Evolutionary conservation across 2,329 filamentous ascomycete species (phyloP).

Genomic region (Annulohypoxylon truncatum): DNA sequence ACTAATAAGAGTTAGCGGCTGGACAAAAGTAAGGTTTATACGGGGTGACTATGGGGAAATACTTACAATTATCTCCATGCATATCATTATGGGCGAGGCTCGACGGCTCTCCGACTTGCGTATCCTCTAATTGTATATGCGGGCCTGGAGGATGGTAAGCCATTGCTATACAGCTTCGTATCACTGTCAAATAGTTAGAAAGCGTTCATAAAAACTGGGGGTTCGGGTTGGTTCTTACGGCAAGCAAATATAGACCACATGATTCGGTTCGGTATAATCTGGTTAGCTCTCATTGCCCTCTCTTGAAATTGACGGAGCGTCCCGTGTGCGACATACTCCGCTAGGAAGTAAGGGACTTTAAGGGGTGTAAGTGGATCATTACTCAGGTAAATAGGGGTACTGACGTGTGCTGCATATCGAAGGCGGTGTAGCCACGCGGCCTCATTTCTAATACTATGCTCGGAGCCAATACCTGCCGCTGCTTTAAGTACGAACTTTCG

Average conservation of each 20-base stretch:
- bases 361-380: neutral
- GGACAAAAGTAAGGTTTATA: neutral
- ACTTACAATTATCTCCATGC: neutral
- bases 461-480: neutral
- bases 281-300: neutral
- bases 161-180: neutral
- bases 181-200: neutral
- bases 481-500: neutral
- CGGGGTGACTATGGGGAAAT: neutral
- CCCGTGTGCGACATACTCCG: neutral
- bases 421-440: neutral
- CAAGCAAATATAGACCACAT: slow-evolving; percentile 4
- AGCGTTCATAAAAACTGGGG: neutral
- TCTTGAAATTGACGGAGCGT: neutral
- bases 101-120: neutral
- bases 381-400: neutral
- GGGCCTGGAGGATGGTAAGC: neutral
- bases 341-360: neutral
- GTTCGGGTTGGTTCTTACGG: neutral
- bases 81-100: neutral
- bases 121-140: neutral
- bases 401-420: neutral
- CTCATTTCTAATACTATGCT: neutral
- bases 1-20: neutral
- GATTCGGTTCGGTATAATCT: neutral